Evolutionary conservation across 768 basidiomycete genomes (phyloP).

Genomic region (Lentinula guzmanii): DNA sequence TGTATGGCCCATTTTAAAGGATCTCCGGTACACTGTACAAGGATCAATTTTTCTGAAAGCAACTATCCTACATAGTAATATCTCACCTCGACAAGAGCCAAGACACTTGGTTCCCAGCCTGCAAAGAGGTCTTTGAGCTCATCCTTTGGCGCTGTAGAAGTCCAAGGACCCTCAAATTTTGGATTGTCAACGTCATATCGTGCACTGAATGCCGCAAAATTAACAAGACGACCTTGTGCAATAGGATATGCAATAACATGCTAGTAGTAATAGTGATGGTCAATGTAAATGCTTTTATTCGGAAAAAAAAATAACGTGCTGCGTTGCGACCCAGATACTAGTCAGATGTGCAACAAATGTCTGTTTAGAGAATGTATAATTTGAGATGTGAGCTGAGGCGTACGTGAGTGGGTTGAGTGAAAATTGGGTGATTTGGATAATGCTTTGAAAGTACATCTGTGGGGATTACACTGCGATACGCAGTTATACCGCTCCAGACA

Average conservation of each 20-base stretch:
- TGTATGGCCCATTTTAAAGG: slow-evolving; percentile 26
- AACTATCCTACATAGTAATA: neutral
- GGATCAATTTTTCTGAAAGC: neutral
- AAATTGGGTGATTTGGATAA: neutral
- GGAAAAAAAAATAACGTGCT: neutral
- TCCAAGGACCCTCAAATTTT: slow-evolving; percentile 20
- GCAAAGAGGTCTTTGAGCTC: slow-evolving; percentile 23
- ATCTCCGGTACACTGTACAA: slow-evolving; percentile 14
- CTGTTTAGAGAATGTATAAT: neutral
- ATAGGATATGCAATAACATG: slow-evolving; percentile 35
- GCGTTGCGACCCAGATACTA: slow-evolving; percentile 14
- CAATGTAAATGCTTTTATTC: neutral
- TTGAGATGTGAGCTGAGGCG: neutral
- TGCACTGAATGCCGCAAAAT: slow-evolving; percentile 30
- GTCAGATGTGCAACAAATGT: neutral
- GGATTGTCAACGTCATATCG: slow-evolving; percentile 24
- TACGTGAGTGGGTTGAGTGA: neutral
- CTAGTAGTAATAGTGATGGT: slow-evolving; percentile 15
- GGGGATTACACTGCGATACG: slow-evolving; percentile 26
- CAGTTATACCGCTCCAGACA: slow-evolving; percentile 25
- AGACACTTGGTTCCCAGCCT: slow-evolving; percentile 30
- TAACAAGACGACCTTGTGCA: slow-evolving; percentile 30
- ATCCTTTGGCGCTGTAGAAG: slow-evolving; percentile 19
- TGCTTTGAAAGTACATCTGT: slow-evolving; percentile 14
- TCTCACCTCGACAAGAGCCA: slow-evolving; percentile 27